Conservation (phyloP, 2,329 filamentous ascomycete species). For the Gnomoniopsis smithogilvyi region DNA sequence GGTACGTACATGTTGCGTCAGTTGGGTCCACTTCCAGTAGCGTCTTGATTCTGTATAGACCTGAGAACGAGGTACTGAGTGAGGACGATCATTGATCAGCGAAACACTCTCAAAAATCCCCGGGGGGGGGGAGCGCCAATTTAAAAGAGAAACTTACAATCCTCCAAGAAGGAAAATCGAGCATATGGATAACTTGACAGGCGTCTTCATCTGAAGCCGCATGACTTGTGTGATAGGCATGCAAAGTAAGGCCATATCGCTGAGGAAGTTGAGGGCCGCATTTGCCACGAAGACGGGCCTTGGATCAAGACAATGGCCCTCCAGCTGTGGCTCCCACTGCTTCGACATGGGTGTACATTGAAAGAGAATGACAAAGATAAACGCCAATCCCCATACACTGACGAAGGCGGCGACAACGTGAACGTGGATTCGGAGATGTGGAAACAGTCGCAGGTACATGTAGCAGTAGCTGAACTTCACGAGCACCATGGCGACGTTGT, state of each 20-base stretch:
- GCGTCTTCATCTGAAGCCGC: conserved; percentile 37
- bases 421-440: not conserved
- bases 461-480: not conserved
- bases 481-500: not conserved
- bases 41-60: conserved; percentile 12
- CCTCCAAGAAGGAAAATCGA: conserved; percentile 40
- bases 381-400: conserved; percentile 42
- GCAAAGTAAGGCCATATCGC: conserved; percentile 42
- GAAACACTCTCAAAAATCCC: not conserved
- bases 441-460: not conserved
- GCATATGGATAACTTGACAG: conserved; percentile 39
- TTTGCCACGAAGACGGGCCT: conserved; percentile 48
- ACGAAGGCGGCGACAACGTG: conserved; percentile 40
- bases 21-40: not conserved
- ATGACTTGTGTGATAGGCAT: conserved; percentile 46
- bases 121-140: not conserved
- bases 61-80: conserved; percentile 13
- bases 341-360: conserved; percentile 47
- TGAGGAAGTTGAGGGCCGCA: conserved; percentile 43
- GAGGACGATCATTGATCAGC: not conserved
- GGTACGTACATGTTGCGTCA: not conserved
- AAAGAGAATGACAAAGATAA: conserved; percentile 42
- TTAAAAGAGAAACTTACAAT: conserved; percentile 31
- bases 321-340: conserved; percentile 41
- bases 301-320: conserved; percentile 42